Evolutionary conservation across 352 stramenopile genomes (phyloP).

Genomic region (Phytopythium vexans): DNA sequence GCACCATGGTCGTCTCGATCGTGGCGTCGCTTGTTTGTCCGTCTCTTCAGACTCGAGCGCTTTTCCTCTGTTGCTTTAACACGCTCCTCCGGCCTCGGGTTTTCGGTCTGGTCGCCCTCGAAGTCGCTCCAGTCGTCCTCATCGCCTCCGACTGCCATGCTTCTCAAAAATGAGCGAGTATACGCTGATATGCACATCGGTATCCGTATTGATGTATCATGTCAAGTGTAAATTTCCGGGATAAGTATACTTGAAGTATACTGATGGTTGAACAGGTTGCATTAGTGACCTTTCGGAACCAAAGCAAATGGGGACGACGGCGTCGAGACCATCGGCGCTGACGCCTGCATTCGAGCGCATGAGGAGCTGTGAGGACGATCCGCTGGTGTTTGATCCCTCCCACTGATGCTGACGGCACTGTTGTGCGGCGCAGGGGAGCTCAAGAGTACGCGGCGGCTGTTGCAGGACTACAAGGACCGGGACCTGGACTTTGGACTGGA

Average conservation of each 20-base stretch:
- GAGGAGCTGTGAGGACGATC: conserved; percentile 29
- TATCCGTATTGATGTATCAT: not conserved
- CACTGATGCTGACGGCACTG: not conserved
- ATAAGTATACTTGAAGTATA: not conserved
- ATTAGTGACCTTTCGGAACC: conserved; percentile 1
- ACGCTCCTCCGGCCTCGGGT: too few relatives aligned
- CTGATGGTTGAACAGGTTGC: not conserved
- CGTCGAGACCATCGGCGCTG: conserved; percentile 37
- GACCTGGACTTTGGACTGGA: conserved; percentile 74
- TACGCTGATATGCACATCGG: not conserved
- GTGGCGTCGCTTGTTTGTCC: not conserved
- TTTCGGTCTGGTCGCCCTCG: not conserved
- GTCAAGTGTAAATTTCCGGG: not conserved
- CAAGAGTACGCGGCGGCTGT: conserved; percentile 38
- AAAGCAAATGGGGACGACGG: conserved; percentile 42
- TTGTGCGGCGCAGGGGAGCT: conserved; percentile 35
- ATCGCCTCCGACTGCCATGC: not conserved
- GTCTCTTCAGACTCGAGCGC: not conserved
- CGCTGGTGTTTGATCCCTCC: not conserved
- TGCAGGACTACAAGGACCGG: conserved; percentile 73
- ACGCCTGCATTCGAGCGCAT: conserved; percentile 51
- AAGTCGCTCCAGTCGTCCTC: conserved; percentile 9
- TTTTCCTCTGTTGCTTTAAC: too few relatives aligned
- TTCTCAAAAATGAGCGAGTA: too few relatives aligned
- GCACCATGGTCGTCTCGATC: conserved; percentile 1